phyloP scores from a whole-genome alignment of 2,329 filamentous ascomycete genomes.

The Diaporthe nobilis region DNA sequence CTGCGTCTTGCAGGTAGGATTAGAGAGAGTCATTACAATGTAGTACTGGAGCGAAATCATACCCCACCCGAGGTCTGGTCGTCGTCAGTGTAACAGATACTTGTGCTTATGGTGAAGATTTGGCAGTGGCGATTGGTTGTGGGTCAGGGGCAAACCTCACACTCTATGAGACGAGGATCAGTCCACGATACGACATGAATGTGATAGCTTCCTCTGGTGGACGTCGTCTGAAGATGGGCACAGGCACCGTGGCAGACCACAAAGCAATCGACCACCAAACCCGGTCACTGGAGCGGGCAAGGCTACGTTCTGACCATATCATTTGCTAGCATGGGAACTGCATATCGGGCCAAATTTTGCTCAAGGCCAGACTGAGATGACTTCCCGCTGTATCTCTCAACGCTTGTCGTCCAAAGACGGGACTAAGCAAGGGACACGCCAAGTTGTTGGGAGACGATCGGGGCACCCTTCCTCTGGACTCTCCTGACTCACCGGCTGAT shows the following conservation, averaged over 20 bases:
- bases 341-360: slow-evolving; percentile 25
- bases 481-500: slow-evolving; percentile 27
- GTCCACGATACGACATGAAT: slow-evolving; percentile 7
- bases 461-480: not conserved
- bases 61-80: not conserved
- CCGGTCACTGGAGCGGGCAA: not conserved
- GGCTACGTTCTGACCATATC: not conserved
- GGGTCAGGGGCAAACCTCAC: not conserved
- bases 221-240: slow-evolving; percentile 3
- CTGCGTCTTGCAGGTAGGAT: not conserved
- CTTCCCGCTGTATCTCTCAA: slow-evolving; percentile 5
- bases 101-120: not conserved
- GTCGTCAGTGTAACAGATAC: not conserved
- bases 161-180: slow-evolving; percentile 22
- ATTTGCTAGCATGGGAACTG: slow-evolving; percentile 2
- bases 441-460: slow-evolving; percentile 1
- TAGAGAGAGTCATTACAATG: not conserved
- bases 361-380: slow-evolving; percentile 12
- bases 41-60: not conserved
- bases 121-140: slow-evolving; percentile 1
- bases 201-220: slow-evolving; percentile 13
- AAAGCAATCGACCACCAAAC: not conserved
- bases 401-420: slow-evolving; percentile 22
- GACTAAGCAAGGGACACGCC: slow-evolving; percentile 1
- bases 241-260: not conserved